phyloP scores from a whole-genome alignment of 495 filamentous ascomycete species.

The Neurospora sp. region DNA sequence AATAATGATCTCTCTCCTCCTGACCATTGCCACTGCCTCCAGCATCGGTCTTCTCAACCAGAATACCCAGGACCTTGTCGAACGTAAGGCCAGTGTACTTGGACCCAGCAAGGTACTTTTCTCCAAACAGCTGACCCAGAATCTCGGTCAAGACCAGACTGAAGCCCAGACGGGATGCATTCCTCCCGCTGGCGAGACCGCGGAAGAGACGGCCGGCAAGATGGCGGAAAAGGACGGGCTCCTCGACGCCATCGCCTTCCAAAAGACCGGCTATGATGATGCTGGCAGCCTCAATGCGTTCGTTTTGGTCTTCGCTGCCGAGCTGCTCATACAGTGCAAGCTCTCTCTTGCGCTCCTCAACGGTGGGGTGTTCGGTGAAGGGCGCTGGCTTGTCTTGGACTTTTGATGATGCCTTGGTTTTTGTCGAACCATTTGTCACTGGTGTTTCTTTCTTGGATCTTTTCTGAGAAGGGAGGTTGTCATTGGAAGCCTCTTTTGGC shows the following conservation, averaged over 20 bases:
- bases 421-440: constrained; percentile 12
- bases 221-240: constrained; percentile 39
- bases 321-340: constrained; percentile 41
- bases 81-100: constrained; percentile 42
- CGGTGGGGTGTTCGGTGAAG: constrained; percentile 32
- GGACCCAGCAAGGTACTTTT: constrained; percentile 26
- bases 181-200: constrained; percentile 80
- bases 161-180: constrained; percentile 85
- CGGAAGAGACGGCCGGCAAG: constrained; percentile 62
- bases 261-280: constrained; percentile 38
- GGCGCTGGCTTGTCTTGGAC: constrained; percentile 17
- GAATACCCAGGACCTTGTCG: constrained; percentile 49
- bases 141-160: constrained; percentile 82
- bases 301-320: constrained; percentile 37
- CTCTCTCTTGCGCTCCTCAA: constrained; percentile 36
- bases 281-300: constrained; percentile 41
- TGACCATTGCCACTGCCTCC: constrained; percentile 57
- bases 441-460: constrained; percentile 27
- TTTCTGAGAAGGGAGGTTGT: constrained; percentile 29
- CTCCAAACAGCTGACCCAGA: constrained; percentile 49
- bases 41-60: constrained; percentile 57
- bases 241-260: constrained; percentile 27
- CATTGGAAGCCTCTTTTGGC: constrained; percentile 22
- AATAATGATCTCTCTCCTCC: constrained; percentile 75
- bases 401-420: background rate